phyloP scores from a whole-genome alignment of 352 stramenopile species.

The Phytophthora foliorum region DNA sequence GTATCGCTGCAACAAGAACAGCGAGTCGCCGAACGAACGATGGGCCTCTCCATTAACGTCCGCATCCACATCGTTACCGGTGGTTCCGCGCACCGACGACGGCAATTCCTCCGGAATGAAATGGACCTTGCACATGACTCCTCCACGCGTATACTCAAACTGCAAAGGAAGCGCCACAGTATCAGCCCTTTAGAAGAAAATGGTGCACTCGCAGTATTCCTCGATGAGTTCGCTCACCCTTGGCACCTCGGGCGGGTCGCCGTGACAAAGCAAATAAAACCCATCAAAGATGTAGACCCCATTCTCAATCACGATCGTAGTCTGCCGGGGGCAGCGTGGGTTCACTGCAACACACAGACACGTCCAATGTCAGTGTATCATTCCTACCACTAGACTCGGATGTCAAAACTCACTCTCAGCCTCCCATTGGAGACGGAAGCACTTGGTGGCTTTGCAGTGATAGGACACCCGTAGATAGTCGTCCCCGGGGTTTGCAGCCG shows the following conservation, averaged over 20 bases:
- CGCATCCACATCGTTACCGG: slow-evolving; percentile 30
- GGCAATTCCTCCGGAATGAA: slow-evolving; percentile 77
- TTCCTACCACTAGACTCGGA: background rate
- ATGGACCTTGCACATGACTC: slow-evolving; percentile 82
- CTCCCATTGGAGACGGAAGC: slow-evolving; percentile 85
- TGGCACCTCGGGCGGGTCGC: slow-evolving; percentile 60
- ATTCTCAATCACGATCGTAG: slow-evolving; percentile 68
- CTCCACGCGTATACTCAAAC: slow-evolving; percentile 86
- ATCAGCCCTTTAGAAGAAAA: background rate
- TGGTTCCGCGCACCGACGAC: slow-evolving; percentile 45
- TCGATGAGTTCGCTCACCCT: slow-evolving; percentile 42
- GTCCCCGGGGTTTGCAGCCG: slow-evolving; percentile 30
- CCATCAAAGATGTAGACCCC: slow-evolving; percentile 86
- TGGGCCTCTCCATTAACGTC: slow-evolving; percentile 40
- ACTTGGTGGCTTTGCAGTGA: slow-evolving; percentile 71
- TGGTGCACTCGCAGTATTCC: background rate
- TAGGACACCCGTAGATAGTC: slow-evolving; percentile 70
- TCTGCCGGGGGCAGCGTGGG: slow-evolving; percentile 76
- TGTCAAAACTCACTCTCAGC: slow-evolving; percentile 64
- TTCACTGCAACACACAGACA: slow-evolving; percentile 61
- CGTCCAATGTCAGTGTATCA: background rate
- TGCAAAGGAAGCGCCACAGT: slow-evolving; percentile 29
- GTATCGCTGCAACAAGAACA: slow-evolving; percentile 80
- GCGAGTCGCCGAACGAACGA: slow-evolving; percentile 54
- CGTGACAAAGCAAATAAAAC: slow-evolving; percentile 86